phyloP scores from a whole-genome alignment of 192 early-diverging fungal species.

The Entomortierella chlamydospora region DNA sequence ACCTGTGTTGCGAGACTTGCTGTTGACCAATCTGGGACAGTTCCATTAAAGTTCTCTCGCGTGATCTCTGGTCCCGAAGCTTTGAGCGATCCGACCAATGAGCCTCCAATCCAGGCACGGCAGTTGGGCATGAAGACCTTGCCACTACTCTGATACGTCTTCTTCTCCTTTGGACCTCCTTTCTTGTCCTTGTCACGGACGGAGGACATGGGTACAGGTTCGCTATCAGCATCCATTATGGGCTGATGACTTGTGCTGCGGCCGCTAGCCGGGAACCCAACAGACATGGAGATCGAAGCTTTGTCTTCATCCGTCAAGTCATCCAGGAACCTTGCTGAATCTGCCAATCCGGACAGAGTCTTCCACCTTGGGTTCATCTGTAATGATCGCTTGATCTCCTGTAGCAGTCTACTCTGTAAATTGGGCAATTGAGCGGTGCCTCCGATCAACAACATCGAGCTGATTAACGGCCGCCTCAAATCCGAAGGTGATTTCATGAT shows the following conservation, averaged over 20 bases:
- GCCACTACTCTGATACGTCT: constrained; percentile 56
- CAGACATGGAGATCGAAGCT: constrained; percentile 11
- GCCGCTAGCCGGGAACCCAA: constrained; percentile 3
- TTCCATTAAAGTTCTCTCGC: constrained; percentile 73
- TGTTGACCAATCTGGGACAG: constrained; percentile 75
- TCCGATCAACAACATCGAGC: constrained; percentile 78
- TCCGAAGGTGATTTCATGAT: constrained; percentile 72
- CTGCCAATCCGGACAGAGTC: constrained; percentile 56
- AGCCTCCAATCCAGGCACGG: constrained; percentile 86
- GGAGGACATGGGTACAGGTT: not conserved
- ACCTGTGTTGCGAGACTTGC: not conserved
- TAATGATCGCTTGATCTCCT: constrained; percentile 69
- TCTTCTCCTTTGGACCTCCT: constrained; percentile 25
- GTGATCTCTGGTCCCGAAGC: constrained; percentile 75
- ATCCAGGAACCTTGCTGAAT: constrained; percentile 68
- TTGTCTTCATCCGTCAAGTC: constrained; percentile 42
- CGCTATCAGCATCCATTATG: constrained; percentile 26
- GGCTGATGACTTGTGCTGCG: constrained; percentile 15
- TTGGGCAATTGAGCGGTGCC: constrained; percentile 83
- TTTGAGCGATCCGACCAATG: constrained; percentile 81
- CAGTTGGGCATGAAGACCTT: constrained; percentile 76
- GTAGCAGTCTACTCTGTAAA: constrained; percentile 68
- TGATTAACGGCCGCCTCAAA: constrained; percentile 72
- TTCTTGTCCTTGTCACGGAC: constrained; percentile 53
- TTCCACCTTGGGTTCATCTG: constrained; percentile 62